phyloP scores from a whole-genome alignment of 345 rosid genomes.

The Tarenaya hassleriana region DNA sequence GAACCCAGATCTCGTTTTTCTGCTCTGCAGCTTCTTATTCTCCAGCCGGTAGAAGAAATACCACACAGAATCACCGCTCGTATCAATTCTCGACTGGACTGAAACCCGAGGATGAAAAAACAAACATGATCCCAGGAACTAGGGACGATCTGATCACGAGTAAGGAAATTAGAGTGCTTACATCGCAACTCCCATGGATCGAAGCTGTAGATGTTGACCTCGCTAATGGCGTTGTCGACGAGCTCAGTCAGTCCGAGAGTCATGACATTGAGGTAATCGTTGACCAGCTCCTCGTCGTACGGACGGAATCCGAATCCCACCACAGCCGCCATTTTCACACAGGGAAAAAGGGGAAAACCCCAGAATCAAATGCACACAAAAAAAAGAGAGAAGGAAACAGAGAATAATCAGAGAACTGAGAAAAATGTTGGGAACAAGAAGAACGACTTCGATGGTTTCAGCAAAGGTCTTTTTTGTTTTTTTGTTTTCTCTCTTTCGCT shows the following conservation, averaged over 20 bases:
- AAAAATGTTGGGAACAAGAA: too few species aligned
- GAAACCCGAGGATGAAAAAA: not conserved
- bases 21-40: conserved; percentile 21
- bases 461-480: not conserved
- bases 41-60: conserved; percentile 33
- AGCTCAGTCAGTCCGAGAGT: conserved; percentile 17
- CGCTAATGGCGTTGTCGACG: conserved; percentile 22
- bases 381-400: not conserved
- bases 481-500: not conserved
- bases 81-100: conserved; percentile 16
- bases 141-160: not conserved
- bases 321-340: conserved; percentile 5
- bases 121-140: not conserved
- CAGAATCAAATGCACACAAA: not conserved
- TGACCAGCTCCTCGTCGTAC: conserved; percentile 36
- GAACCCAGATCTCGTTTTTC: conserved; percentile 34
- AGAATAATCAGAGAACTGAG: not conserved
- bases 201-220: conserved; percentile 29
- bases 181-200: conserved; percentile 53
- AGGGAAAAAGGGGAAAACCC: not conserved
- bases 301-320: conserved; percentile 43
- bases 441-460: too few species aligned
- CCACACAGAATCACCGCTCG: conserved; percentile 32
- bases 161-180: not conserved
- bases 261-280: conserved; percentile 29